Conservation (phyloP, 345 rosid genomes). For the Kernera saxatilis region DNA sequence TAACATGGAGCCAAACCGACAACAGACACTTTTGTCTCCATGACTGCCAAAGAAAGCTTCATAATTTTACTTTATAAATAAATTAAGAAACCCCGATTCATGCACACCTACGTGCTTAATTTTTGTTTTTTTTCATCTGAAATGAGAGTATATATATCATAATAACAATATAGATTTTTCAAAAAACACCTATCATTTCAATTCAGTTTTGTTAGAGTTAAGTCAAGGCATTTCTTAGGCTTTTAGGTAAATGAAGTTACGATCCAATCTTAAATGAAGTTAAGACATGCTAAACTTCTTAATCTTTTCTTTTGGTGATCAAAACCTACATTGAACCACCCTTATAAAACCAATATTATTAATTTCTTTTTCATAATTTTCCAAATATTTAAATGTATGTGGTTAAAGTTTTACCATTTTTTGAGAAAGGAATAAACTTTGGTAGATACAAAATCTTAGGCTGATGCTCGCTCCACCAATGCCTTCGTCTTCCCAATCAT, state of each 20-base stretch:
- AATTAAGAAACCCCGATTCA: slow-evolving; percentile 12
- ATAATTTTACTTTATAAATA: not conserved
- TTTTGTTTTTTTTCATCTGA: no score
- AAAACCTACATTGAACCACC: no score
- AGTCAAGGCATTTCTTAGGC: no score
- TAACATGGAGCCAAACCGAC: slow-evolving; percentile 35
- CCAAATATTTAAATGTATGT: not conserved
- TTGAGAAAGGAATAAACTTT: slow-evolving; percentile 30
- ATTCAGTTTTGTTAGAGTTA: no score
- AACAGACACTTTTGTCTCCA: slow-evolving; percentile 34
- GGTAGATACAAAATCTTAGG: slow-evolving; percentile 32
- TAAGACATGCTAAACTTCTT: no score
- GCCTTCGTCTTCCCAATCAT: slow-evolving; percentile 42
- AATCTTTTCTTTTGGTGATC: no score
- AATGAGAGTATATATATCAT: no score
- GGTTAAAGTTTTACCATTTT: slow-evolving; percentile 7
- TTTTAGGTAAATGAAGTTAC: no score
- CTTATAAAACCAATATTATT: no score
- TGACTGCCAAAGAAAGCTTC: slow-evolving; percentile 30
- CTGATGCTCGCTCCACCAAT: slow-evolving; percentile 66
- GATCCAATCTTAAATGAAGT: no score
- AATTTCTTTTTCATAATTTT: not conserved
- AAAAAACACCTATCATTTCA: no score
- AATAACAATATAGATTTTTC: no score
- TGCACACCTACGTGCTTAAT: slow-evolving; percentile 27